Conservation (phyloP, 108 stramenopile genomes). For the Cyclotella atomus region DNA sequence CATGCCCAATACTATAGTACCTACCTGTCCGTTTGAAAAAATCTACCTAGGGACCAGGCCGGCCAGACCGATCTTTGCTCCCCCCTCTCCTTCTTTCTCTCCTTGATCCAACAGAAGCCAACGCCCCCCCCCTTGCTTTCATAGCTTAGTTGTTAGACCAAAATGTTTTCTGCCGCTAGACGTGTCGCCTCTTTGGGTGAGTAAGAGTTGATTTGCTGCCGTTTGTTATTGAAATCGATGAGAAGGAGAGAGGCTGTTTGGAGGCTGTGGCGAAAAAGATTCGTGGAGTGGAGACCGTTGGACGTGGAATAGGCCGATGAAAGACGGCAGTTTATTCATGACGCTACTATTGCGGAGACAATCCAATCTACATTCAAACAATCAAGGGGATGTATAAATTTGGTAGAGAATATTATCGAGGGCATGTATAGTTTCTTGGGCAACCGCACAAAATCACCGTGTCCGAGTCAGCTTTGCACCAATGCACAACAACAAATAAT, state of each 20-base stretch:
- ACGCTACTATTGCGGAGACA: neutral
- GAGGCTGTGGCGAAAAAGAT: neutral
- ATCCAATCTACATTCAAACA: no score
- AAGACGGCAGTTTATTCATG: neutral
- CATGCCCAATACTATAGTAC: no score
- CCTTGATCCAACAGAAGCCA: slow-evolving; percentile 3
- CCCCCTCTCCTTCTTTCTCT: no score
- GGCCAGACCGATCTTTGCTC: no score
- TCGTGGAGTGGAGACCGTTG: neutral
- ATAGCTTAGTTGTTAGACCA: slow-evolving; percentile 17
- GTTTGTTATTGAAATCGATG: neutral
- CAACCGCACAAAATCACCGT: no score
- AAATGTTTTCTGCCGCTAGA: slow-evolving; percentile 85
- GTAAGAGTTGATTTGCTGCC: slow-evolving; percentile 18
- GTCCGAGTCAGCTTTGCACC: no score
- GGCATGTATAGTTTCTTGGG: no score
- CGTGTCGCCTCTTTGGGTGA: slow-evolving; percentile 80
- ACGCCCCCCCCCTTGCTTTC: neutral
- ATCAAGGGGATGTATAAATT: no score
- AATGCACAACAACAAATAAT: no score
- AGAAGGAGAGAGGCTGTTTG: neutral
- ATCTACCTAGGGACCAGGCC: no score
- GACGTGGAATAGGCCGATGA: neutral
- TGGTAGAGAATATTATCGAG: no score
- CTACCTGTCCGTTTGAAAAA: no score